phyloP scores from a whole-genome alignment of 495 filamentous ascomycete species.

The Penicillium longicatenatum region DNA sequence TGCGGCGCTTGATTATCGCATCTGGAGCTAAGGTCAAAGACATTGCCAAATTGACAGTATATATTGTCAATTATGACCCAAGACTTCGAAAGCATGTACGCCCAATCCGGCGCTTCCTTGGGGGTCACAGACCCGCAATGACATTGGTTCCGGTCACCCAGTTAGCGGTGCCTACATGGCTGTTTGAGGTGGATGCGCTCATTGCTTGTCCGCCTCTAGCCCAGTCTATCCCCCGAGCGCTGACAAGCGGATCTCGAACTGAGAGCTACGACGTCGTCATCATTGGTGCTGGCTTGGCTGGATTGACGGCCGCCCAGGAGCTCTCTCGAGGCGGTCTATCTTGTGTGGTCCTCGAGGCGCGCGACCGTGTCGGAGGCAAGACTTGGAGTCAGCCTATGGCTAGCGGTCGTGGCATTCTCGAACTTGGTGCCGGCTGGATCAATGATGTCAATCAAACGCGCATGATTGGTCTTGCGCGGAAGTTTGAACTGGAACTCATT shows the following conservation, averaged over 20 bases:
- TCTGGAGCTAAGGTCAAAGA: slow-evolving; percentile 20
- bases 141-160: slow-evolving; percentile 36
- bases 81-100: slow-evolving; percentile 23
- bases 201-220: slow-evolving; percentile 19
- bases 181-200: slow-evolving; percentile 42
- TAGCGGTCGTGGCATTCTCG: slow-evolving; percentile 31
- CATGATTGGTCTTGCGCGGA: slow-evolving; percentile 36
- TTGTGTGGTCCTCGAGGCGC: slow-evolving; percentile 48
- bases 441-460: slow-evolving; percentile 51
- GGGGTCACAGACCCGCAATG: slow-evolving; percentile 30
- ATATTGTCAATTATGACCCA: slow-evolving; percentile 37
- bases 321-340: slow-evolving; percentile 44
- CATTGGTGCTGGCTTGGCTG: slow-evolving; percentile 54
- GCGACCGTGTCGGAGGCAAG: slow-evolving; percentile 55
- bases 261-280: slow-evolving; percentile 42
- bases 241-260: not conserved
- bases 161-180: slow-evolving; percentile 30
- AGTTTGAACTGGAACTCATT: slow-evolving; percentile 42
- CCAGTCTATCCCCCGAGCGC: not conserved
- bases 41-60: slow-evolving; percentile 35
- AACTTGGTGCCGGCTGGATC: slow-evolving; percentile 50
- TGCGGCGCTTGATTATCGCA: slow-evolving; percentile 20
- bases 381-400: slow-evolving; percentile 30
- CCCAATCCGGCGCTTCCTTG: slow-evolving; percentile 30
- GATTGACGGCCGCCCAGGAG: slow-evolving; percentile 47